Percentiles rank a stretch among this genome's conserved stretches.
These are phyloP conservation scores for Hypericum androsaemum DNA, from an alignment of 345 rosid genomes.

Conservation along the genomic window DNA sequence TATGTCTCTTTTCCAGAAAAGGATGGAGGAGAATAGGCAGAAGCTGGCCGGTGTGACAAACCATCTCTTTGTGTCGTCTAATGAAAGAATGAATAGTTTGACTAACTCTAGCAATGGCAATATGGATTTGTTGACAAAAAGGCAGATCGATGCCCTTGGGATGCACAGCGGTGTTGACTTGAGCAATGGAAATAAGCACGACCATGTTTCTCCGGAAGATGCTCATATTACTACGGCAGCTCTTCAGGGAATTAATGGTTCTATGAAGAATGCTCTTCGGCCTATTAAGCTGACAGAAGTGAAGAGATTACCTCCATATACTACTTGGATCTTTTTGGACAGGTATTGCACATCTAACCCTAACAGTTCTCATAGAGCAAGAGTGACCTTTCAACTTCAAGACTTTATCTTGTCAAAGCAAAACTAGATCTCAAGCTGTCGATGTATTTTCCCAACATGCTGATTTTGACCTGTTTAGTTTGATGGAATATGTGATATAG, in stretches of 20 bases:
- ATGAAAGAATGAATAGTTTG: conserved; percentile 44
- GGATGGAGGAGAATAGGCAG: conserved; percentile 62
- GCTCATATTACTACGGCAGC: conserved; percentile 42
- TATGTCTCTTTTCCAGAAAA: conserved; percentile 39
- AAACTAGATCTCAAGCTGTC: not conserved
- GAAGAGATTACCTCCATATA: conserved; percentile 83
- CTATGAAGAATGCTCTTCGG: conserved; percentile 62
- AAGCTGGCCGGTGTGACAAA: conserved; percentile 50
- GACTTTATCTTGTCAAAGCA: not conserved
- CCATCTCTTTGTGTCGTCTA: conserved; percentile 37
- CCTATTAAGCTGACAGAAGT: conserved; percentile 68
- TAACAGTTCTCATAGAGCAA: not conserved
- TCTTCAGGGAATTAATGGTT: conserved; percentile 66
- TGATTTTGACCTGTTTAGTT: conserved; percentile 1
- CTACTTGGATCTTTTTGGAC: conserved; percentile 92
- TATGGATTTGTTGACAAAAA: conserved; percentile 57
- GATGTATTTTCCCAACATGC: not conserved
- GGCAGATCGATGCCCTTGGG: conserved; percentile 61
- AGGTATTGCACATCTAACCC: conserved; percentile 40
- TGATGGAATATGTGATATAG: conserved; percentile 27
- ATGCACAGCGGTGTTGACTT: conserved; percentile 50
- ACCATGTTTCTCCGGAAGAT: conserved; percentile 47
- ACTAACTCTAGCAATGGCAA: conserved; percentile 18
- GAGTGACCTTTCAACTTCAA: not conserved
- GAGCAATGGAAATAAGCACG: conserved; percentile 43